Percentiles rank a stretch among this genome's conserved stretches.
Evolutionary conservation across 2,329 filamentous ascomycete genomes (phyloP).

Genomic region (Fusarium papillatum): DNA sequence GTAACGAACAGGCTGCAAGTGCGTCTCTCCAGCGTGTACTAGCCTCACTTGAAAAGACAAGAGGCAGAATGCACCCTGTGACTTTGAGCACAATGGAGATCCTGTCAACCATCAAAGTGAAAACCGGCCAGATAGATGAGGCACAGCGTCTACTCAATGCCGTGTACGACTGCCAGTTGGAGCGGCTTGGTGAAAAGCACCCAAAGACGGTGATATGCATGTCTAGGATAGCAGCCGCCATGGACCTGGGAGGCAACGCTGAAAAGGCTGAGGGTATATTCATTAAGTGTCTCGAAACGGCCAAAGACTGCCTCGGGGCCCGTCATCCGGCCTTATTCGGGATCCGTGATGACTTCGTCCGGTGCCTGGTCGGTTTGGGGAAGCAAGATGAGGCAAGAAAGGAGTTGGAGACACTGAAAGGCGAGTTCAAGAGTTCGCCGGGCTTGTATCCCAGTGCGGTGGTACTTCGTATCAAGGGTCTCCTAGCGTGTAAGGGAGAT

Average conservation of each 20-base stretch:
- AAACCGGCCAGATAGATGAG: background rate
- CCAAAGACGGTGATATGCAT: background rate
- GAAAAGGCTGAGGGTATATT: background rate
- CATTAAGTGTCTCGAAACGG: background rate
- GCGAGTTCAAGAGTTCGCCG: background rate
- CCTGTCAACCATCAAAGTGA: background rate
- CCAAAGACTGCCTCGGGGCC: background rate
- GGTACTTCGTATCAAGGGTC: background rate
- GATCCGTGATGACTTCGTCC: background rate
- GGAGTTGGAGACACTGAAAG: background rate
- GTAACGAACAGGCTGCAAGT: background rate
- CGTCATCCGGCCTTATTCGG: background rate
- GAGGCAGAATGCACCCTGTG: background rate
- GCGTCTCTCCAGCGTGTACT: background rate
- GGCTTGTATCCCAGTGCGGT: background rate
- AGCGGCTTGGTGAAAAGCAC: background rate
- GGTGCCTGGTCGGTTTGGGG: background rate
- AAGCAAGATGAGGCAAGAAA: background rate
- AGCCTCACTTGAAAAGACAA: background rate
- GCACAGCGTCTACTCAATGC: background rate
- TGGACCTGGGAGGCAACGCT: background rate
- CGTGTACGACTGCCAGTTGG: background rate
- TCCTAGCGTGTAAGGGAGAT: background rate
- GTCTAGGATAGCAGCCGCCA: background rate
- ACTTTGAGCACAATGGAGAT: background rate